Base-by-base conservation (phyloP, 1,284 basidiomycete species). In the Golubevia pallescens region DNA sequence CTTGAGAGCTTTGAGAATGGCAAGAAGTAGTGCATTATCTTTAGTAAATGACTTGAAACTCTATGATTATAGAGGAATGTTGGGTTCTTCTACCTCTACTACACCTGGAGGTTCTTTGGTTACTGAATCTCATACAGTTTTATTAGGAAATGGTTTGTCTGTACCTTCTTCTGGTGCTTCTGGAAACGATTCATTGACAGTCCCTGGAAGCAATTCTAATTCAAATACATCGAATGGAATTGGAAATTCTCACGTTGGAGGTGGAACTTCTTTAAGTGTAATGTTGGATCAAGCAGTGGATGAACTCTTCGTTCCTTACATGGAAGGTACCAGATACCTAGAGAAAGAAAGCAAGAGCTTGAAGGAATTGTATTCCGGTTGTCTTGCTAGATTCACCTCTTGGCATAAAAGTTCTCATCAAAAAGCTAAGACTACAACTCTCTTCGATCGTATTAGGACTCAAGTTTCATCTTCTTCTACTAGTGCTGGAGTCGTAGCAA, bases 221-320 rank as follows among this genome's bases (percentile, higher is more conserved):
- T 63, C 21, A 20, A 63, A n/a, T 63, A 65, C 21, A 21, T 32
- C 21, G n/a, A 65, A n/a, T n/a, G 58, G 3, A 42, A 55, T 24
- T n/a, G 52, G 61, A 16, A 59, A 68, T 23, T 13, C 21, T 8
- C 64, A 57, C 24, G n/a, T 23, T 51, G n/a, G 65, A 56, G 5
- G 57, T 56, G 7, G 28, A 57, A 77, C 73, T 38, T 66, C 77
- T 5, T 63, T 85, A 14, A 75, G 73, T 8, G 66, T 71, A 20
- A 84, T 85, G 79, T 65, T 85, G 19, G 82, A 85, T 58, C 78
- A 80, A 66, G 75, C 77, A 3, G 80, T 84, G 20, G 82, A 85
- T 48, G 82, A 85, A 66, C 75, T 85, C 14, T 85, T 85, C 51
- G 77, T 81, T 23, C 80, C 81, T 2, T 85, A 84, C 66, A 77